A percentile compares a stretch with the other conserved stretches of the same genome.
Conservation (phyloP, 2,329 filamentous ascomycete genomes). For the Arachnomyces sp. region DNA sequence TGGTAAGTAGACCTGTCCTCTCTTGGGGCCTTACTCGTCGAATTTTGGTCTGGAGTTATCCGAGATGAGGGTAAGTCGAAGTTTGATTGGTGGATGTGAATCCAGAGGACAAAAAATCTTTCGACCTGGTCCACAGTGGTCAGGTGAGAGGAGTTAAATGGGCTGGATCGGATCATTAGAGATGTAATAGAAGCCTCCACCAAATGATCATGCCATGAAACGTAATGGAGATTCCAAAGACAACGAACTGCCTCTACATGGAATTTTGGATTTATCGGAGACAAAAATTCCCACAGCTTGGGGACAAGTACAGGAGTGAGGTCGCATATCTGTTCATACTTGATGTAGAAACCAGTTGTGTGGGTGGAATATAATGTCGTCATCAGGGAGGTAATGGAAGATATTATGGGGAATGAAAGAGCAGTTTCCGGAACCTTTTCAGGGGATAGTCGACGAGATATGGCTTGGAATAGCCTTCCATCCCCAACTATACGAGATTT, state of each 20-base stretch:
- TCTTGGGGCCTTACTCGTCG: constrained; percentile 11
- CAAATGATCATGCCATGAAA: constrained; percentile 60
- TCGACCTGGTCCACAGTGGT: constrained; percentile 30
- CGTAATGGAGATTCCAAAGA: constrained; percentile 76
- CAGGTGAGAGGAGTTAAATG: constrained; percentile 18
- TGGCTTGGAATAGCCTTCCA: constrained; percentile 27
- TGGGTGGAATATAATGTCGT: constrained; percentile 32
- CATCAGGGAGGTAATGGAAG: constrained; percentile 43
- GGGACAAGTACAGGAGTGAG: constrained; percentile 63
- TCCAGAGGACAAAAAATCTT: constrained; percentile 36
- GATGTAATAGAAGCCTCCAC: constrained; percentile 72
- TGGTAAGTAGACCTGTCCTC: constrained; percentile 27
- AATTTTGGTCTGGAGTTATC: constrained; percentile 15
- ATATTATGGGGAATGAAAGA: constrained; percentile 28
- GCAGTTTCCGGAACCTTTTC: constrained; percentile 19
- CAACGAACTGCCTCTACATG: constrained; percentile 87
- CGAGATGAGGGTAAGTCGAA: constrained; percentile 31
- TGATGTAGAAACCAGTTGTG: constrained; percentile 28
- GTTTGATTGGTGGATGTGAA: constrained; percentile 33
- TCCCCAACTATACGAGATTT: constrained; percentile 28
- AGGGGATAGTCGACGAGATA: constrained; percentile 20
- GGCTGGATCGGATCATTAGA: constrained; percentile 52
- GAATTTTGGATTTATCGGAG: constrained; percentile 77
- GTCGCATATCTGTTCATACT: constrained; percentile 44
- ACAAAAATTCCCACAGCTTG: constrained; percentile 72